Evolutionary conservation across 768 basidiomycete species (phyloP).

Genomic region (Rhizopogon vinicolor): DNA sequence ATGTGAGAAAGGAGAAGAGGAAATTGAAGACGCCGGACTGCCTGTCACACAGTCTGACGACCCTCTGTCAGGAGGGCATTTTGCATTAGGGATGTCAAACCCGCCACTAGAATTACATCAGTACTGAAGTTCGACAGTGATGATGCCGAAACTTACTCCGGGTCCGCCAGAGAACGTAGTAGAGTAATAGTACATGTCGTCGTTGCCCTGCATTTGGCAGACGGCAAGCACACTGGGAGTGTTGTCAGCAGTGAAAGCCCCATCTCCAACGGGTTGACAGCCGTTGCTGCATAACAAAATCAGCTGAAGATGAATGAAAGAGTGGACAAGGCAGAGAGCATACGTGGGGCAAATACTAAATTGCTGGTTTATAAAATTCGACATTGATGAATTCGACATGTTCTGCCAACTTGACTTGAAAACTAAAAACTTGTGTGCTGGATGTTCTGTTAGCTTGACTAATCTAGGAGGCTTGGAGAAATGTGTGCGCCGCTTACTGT

Average conservation of each 20-base stretch:
- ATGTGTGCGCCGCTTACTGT: not conserved
- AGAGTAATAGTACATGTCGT: constrained; percentile 87
- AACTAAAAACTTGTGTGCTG: not conserved
- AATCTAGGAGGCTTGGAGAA: not conserved
- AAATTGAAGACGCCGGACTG: constrained; percentile 67
- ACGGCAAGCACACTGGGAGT: constrained; percentile 81
- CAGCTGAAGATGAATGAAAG: constrained; percentile 5
- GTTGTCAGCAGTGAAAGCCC: constrained; percentile 79
- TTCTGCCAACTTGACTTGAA: constrained; percentile 74
- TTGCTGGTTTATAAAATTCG: constrained; percentile 69
- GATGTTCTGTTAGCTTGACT: not conserved
- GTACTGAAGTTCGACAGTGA: not conserved
- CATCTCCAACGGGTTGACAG: constrained; percentile 95
- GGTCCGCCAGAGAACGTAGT: constrained; percentile 94
- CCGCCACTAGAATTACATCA: constrained; percentile 62
- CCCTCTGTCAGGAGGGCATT: constrained; percentile 97
- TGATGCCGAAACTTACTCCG: constrained; percentile 49
- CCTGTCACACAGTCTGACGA: constrained; percentile 95
- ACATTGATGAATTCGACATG: constrained; percentile 74
- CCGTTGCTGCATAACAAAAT: constrained; percentile 65
- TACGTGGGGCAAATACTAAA: constrained; percentile 97
- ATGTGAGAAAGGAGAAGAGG: constrained; percentile 36
- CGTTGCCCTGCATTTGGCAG: constrained; percentile 76
- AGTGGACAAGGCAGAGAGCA: constrained; percentile 15
- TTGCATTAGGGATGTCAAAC: constrained; percentile 88